phyloP scores from a whole-genome alignment of 495 filamentous ascomycete species.

The Pyrenopolyporus hunteri region DNA sequence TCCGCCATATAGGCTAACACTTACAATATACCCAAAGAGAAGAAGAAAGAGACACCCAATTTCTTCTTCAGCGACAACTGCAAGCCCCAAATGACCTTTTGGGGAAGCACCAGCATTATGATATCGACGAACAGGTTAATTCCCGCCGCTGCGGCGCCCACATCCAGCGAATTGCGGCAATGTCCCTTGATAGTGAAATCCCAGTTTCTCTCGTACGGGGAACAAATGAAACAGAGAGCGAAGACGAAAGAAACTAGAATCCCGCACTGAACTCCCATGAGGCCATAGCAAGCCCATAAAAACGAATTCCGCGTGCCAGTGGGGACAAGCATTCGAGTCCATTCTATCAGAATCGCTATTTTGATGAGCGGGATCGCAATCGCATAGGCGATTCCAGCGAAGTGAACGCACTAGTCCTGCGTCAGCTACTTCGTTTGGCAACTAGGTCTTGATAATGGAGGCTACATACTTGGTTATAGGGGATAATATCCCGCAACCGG shows the following conservation, averaged over 20 bases:
- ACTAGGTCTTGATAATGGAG: neutral
- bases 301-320: conserved; percentile 35
- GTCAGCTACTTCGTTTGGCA: neutral
- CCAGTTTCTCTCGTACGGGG: conserved; percentile 46
- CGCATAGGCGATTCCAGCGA: conserved; percentile 29
- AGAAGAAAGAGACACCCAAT: conserved; percentile 46
- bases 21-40: conserved; percentile 49
- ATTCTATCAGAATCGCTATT: conserved; percentile 34
- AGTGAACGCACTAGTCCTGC: conserved; percentile 17
- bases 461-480: neutral
- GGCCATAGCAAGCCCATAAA: conserved; percentile 38
- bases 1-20: conserved; percentile 13
- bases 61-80: conserved; percentile 40
- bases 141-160: conserved; percentile 32
- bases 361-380: conserved; percentile 33
- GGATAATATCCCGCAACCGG: conserved; percentile 20
- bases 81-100: conserved; percentile 47
- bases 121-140: conserved; percentile 47
- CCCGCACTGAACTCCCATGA: conserved; percentile 38
- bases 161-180: conserved; percentile 30
- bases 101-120: conserved; percentile 46
- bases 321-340: conserved; percentile 35
- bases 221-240: conserved; percentile 46
- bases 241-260: conserved; percentile 39
- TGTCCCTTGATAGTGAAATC: conserved; percentile 28